Evolutionary conservation across 176 grass and related monocot genomes (phyloP).

Genomic region (Musa itinerans): DNA sequence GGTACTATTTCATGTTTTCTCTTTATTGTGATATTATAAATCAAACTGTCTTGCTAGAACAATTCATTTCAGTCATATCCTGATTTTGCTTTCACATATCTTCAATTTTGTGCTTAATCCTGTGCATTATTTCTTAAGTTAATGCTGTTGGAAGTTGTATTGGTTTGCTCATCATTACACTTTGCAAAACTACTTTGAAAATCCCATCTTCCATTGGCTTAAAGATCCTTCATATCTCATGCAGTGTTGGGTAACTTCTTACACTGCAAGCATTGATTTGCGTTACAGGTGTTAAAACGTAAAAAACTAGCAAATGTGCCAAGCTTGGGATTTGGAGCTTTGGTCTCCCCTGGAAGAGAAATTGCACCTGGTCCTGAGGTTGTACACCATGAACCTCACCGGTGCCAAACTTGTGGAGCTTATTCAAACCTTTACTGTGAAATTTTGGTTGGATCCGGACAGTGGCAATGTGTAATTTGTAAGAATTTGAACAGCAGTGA

Average conservation of each 20-base stretch:
- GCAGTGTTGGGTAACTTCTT: neutral
- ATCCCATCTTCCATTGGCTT: slow-evolving; percentile 1
- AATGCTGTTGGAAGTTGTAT: neutral
- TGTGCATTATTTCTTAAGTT: neutral
- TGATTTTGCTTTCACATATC: neutral
- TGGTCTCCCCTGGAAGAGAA: slow-evolving; percentile 77
- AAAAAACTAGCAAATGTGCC: slow-evolving; percentile 80
- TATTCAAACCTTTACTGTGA: slow-evolving; percentile 82
- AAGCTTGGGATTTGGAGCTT: slow-evolving; percentile 79
- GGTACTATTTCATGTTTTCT: slow-evolving; percentile 24
- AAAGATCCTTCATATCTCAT: neutral
- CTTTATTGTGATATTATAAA: neutral
- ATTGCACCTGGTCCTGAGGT: slow-evolving; percentile 57
- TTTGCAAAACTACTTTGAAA: slow-evolving; percentile 3
- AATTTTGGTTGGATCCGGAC: slow-evolving; percentile 45
- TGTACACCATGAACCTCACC: slow-evolving; percentile 51
- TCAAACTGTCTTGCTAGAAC: neutral
- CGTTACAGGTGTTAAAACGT: slow-evolving; percentile 65
- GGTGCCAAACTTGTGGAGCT: slow-evolving; percentile 76
- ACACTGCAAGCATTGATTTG: neutral
- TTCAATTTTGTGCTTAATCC: neutral
- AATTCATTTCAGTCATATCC: neutral
- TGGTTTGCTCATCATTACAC: neutral
- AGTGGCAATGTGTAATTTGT: slow-evolving; percentile 94
- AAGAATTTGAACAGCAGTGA: slow-evolving; percentile 71